These are phyloP conservation scores for Microascus cirrosus DNA, from an alignment of 2,329 filamentous ascomycete genomes.

Conservation along the genomic window DNA sequence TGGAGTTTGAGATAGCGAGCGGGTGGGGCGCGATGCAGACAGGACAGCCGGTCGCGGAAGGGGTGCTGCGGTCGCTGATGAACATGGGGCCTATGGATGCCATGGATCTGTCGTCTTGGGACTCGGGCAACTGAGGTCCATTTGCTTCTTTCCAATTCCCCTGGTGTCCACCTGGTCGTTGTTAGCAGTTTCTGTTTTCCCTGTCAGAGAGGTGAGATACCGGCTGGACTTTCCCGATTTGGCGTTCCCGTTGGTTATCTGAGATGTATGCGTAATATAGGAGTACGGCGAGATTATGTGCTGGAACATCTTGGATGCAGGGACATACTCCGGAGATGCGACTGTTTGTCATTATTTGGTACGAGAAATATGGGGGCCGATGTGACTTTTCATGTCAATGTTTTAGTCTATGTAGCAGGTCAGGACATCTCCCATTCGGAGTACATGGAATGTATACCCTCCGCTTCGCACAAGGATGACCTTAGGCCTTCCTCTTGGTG, in stretches of 20 bases:
- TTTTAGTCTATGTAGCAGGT: no score
- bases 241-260: no score
- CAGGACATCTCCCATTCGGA: no score
- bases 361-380: neutral
- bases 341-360: neutral
- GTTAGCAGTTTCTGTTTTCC: neutral
- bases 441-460: no score
- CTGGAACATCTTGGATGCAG: neutral
- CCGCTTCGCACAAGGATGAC: no score
- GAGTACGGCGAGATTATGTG: neutral
- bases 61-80: conserved; percentile 45
- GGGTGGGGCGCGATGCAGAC: conserved; percentile 31
- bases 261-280: neutral
- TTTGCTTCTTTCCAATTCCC: neutral
- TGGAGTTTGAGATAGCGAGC: conserved; percentile 28
- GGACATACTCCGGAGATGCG: neutral
- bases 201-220: no score
- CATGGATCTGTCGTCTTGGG: conserved; percentile 44
- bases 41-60: conserved; percentile 40
- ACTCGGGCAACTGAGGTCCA: conserved; percentile 12
- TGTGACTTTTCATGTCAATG: neutral
- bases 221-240: no score
- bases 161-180: neutral
- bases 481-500: no score
- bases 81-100: conserved; percentile 49